Evolutionary conservation across 345 rosid genomes (phyloP).

Genomic region (Ailanthus altissimus): DNA sequence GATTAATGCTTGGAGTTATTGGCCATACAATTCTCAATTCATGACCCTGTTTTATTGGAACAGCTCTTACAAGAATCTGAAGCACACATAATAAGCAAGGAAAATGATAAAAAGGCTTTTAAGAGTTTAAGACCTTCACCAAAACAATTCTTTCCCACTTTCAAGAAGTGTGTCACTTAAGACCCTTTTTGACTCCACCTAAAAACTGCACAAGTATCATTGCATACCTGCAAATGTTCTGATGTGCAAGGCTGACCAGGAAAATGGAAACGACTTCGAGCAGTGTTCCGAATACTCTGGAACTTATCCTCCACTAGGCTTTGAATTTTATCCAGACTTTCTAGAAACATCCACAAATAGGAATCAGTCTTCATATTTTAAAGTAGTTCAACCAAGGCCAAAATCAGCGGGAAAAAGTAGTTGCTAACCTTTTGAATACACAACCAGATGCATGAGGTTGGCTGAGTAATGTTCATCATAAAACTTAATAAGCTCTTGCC

Average conservation of each 20-base stretch:
- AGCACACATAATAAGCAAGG: slow-evolving; percentile 25
- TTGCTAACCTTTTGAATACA: slow-evolving; percentile 75
- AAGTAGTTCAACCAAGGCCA: not conserved
- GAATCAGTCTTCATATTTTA: slow-evolving; percentile 16
- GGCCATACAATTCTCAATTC: slow-evolving; percentile 79
- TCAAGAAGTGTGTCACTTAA: not conserved
- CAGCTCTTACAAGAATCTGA: slow-evolving; percentile 78
- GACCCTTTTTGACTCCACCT: slow-evolving; percentile 11
- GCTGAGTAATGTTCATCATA: slow-evolving; percentile 87
- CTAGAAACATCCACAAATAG: slow-evolving; percentile 47
- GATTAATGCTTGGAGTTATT: slow-evolving; percentile 73
- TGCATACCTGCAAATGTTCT: slow-evolving; percentile 79
- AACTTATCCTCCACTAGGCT: slow-evolving; percentile 64
- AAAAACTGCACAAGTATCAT: slow-evolving; percentile 3
- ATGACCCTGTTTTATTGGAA: slow-evolving; percentile 89
- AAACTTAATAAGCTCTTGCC: slow-evolving; percentile 76
- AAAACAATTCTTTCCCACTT: not conserved
- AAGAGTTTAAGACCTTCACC: not conserved
- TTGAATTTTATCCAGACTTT: slow-evolving; percentile 72
- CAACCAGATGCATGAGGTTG: slow-evolving; percentile 84
- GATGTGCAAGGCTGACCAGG: slow-evolving; percentile 80
- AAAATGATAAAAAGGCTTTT: not conserved
- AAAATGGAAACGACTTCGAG: slow-evolving; percentile 45
- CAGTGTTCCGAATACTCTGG: slow-evolving; percentile 61
- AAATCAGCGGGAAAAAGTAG: slow-evolving; percentile 10